Base-by-base conservation (phyloP, 129 eudicot species). In the Logfia minima region DNA sequence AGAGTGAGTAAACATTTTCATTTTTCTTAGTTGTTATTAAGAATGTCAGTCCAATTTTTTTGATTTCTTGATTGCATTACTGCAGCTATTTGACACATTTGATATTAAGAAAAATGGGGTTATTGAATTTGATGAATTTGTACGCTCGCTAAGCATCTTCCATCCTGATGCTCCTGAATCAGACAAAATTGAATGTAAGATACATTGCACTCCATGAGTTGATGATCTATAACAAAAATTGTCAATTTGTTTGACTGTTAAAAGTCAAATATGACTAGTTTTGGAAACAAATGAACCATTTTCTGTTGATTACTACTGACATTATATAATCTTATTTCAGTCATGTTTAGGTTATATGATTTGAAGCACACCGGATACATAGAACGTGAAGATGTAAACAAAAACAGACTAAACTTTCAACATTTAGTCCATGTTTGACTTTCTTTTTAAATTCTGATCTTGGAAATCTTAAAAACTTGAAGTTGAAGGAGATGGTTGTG, bases 121-220 rank as follows among this genome's bases (percentile, higher is more conserved):
- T 26, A 92, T 92, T 79, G 92, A 88, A 75, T 92, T 92, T 80
- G 96, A 85, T 32, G 98, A 90, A 69, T 92, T 92, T 75, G 96
- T 92, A 65, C 88, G 89, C 14, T 83, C 98, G 16, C 74, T 92
- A 79, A 92, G 86, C 72, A 81, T 92, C 76, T 92, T 92, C 75
- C 98, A 92, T 66, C 98, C 98, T 1, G 73, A 77, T 62, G 85
- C 98, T 16, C 92, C 96, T 5, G 77, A 81, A 74, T 84, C 88
- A 8, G 96, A 81, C 22, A 92, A 92, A 82, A 83, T 88, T 73
- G 87, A 81, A 70, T 90, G 98, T 92, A 86, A 76, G 97, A 75
- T 21, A n/a, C 26, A 65, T 58, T 16, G 8, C 5, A 53, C 19
- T 53, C 8, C 17, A 37, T 5, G 26, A 28, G 19, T 45, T 34